Conservation (phyloP, 495 filamentous ascomycete species). For the Chaetomium tenue region DNA sequence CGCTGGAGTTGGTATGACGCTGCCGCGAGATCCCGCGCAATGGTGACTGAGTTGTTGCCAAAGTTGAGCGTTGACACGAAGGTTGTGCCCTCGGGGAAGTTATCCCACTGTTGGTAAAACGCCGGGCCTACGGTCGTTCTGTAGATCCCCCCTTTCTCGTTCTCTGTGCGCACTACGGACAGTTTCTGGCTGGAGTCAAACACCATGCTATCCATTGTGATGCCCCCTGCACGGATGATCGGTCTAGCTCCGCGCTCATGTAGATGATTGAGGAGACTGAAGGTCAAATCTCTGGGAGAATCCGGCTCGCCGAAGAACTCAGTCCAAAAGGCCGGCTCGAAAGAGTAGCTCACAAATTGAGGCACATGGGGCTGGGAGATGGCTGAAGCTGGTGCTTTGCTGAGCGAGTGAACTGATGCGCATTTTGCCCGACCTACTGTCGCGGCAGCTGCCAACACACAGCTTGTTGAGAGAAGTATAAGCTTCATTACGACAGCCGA, state of each 20-base stretch:
- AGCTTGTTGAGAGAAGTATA: background rate
- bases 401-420: constrained; percentile 1
- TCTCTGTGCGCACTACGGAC: background rate
- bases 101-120: background rate
- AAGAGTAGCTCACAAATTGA: constrained; percentile 30
- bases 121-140: background rate
- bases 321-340: constrained; percentile 30
- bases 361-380: constrained; percentile 26
- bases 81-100: background rate
- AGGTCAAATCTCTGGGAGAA: constrained; percentile 9
- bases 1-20: background rate
- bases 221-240: background rate
- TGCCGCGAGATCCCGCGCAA: background rate
- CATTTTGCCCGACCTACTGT: background rate
- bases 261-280: background rate
- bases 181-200: background rate
- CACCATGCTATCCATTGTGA: background rate
- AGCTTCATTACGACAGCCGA: background rate
- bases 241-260: background rate
- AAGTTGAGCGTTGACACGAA: background rate
- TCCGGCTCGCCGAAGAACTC: constrained; percentile 32
- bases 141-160: background rate
- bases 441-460: background rate
- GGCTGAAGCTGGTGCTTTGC: constrained; percentile 12
- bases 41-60: background rate